Base-by-base conservation (phyloP, 495 filamentous ascomycete species). In the Cladorrhinum samala region DNA sequence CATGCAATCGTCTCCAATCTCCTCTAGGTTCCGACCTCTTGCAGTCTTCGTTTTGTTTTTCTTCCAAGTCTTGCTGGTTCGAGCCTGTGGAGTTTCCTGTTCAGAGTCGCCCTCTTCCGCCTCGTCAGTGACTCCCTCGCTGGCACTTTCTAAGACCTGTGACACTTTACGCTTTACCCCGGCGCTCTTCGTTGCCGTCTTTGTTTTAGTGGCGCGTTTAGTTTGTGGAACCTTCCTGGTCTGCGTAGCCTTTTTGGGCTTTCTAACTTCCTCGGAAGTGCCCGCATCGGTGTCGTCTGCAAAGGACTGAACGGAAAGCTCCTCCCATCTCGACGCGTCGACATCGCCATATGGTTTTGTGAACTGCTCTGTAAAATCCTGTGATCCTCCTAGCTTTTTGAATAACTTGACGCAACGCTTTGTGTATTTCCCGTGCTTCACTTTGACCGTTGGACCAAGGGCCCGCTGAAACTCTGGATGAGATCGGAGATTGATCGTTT, bases 401-500 rank as follows among this genome's bases (percentile, higher is more conserved):
- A 80, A 70, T 8, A 80, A 42, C 37, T 52, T 66, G 2, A 81
- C 73, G 25, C 58, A 75, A 40, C 71, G 60, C 50, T 70, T 77
- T 1, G 77, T 76, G 50, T 69, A 65, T 17, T 69, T 53, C 14
- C 78, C 76, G 53, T 81, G 78, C 36, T 66, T 63, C 21, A 80
- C 23, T 25, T 68, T 50, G 23, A 61, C 61, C 2, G 71, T 74
- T 20, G 67, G 72, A 25, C 69, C 65, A 8, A 72, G 63, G 8
- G 52, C 58, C 50, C 77, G 65, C 46, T 77, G 77, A 19, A 67
- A 57, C 14, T 39, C 39, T 16, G 72, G 64, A 41, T 73, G 61
- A 13, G 63, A 56, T 16, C 53, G 66, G 16, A 78, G 30, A 52
- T 59, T 42, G 66, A 27, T 66, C 60, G 43, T 65, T 54, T 46